Conservation (phyloP, 108 stramenopile genomes). For the Mediolabrus comicus region DNA sequence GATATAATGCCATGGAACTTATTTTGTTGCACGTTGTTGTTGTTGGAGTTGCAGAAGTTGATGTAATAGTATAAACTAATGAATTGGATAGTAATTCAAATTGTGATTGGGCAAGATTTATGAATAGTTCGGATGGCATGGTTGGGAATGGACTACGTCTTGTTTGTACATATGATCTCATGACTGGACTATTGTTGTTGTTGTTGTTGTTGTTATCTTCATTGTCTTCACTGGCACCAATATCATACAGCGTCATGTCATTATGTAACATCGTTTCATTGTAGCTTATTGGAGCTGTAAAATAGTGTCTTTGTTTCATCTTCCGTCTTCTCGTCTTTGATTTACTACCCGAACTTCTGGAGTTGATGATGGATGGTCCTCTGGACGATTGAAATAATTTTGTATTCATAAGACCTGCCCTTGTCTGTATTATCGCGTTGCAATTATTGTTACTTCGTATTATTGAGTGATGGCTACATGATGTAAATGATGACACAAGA, state of each 20-base stretch:
- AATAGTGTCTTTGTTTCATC: not conserved
- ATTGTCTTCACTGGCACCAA: not conserved
- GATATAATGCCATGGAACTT: constrained; percentile 76
- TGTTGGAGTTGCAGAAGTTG: constrained; percentile 11
- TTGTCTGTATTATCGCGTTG: no score
- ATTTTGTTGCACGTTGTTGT: constrained; percentile 45
- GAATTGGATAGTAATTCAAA: constrained; percentile 77
- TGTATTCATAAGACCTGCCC: not conserved
- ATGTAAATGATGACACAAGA: not conserved
- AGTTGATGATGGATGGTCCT: not conserved
- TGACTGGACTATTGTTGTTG: not conserved
- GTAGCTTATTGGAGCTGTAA: not conserved
- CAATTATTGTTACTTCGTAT: no score
- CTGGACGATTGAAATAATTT: not conserved
- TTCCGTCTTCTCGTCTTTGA: not conserved
- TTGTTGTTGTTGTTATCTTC: not conserved
- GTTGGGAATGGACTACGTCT: constrained; percentile 52
- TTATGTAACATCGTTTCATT: not conserved
- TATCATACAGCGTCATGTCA: not conserved
- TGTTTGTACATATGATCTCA: not conserved
- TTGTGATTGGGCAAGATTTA: constrained; percentile 73
- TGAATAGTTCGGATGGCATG: constrained; percentile 74
- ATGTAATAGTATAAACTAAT: constrained; percentile 20
- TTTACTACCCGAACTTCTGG: not conserved
- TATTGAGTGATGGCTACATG: not conserved